phyloP scores from a whole-genome alignment of 805 yeast species.

The Diddensiella transvaalensis region DNA sequence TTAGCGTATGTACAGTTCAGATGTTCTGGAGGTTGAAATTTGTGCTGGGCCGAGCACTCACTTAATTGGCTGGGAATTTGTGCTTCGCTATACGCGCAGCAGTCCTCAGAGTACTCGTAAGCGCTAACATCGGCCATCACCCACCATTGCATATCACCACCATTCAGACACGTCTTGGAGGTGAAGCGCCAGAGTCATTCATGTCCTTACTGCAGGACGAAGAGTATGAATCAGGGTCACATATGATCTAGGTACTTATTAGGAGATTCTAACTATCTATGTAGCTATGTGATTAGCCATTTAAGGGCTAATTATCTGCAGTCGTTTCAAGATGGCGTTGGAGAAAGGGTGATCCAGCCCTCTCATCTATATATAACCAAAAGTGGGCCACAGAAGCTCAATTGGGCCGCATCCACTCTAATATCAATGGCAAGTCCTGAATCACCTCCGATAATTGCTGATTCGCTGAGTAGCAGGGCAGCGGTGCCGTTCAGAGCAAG shows the following conservation, averaged over 20 bases:
- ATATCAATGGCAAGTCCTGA: slow-evolving; percentile 21
- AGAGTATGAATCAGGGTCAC: slow-evolving; percentile 20
- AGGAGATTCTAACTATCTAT: too few species aligned
- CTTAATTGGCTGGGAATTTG: slow-evolving; percentile 2
- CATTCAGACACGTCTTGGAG: too few species aligned
- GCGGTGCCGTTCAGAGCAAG: neutral
- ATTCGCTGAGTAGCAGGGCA: slow-evolving; percentile 11
- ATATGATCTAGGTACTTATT: too few species aligned
- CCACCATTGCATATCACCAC: too few species aligned
- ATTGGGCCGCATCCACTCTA: slow-evolving; percentile 26
- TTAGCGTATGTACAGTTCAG: neutral
- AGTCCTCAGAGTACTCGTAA: too few species aligned
- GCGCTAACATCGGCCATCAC: too few species aligned
- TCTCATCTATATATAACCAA: slow-evolving; percentile 26
- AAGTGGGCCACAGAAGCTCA: slow-evolving; percentile 23
- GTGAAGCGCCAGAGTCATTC: too few species aligned
- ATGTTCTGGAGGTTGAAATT: neutral
- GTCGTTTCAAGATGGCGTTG: slow-evolving; percentile 28
- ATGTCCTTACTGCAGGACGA: slow-evolving; percentile 32
- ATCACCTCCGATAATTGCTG: slow-evolving; percentile 29
- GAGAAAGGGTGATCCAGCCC: slow-evolving; percentile 27
- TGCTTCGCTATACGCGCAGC: neutral
- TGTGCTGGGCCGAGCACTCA: neutral
- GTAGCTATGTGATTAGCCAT: slow-evolving; percentile 29
- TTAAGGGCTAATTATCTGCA: slow-evolving; percentile 31